A percentile compares a stretch with the other conserved stretches of the same genome.
Evolutionary conservation across 768 basidiomycete genomes (phyloP).

Genomic region (Phylloporus sp.): DNA sequence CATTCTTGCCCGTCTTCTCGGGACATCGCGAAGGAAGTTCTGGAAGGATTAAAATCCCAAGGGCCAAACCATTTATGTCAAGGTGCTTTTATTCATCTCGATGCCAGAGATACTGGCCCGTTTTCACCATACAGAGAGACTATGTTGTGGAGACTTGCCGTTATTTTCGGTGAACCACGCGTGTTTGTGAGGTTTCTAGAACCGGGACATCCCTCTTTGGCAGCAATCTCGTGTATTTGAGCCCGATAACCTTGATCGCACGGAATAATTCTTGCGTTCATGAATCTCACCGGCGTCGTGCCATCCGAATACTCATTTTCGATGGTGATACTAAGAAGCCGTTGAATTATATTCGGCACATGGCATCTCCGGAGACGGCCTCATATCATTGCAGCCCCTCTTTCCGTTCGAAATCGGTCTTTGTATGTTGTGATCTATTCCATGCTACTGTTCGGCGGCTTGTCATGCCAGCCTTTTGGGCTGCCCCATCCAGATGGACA

Average conservation of each 20-base stretch:
- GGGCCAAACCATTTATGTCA: too few species aligned
- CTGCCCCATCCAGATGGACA: background rate
- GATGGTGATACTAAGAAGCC: slow-evolving; percentile 2
- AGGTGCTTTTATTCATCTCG: background rate
- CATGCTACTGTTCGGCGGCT: background rate
- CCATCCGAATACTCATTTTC: slow-evolving; percentile 6
- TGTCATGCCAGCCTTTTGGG: background rate
- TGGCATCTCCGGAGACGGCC: slow-evolving; percentile 6
- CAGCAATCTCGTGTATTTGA: background rate
- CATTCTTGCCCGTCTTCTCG: background rate
- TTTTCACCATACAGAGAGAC: background rate
- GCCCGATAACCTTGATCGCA: background rate
- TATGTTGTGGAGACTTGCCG: background rate
- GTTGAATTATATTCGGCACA: slow-evolving; percentile 1
- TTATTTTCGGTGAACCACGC: background rate
- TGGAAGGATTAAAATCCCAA: too few species aligned
- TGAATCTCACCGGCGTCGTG: slow-evolving; percentile 4
- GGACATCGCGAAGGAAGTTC: too few species aligned
- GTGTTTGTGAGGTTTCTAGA: too few species aligned
- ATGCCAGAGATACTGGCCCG: background rate
- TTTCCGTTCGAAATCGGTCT: background rate
- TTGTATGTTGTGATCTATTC: background rate
- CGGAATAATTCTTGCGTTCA: background rate
- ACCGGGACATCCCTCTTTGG: too few species aligned
- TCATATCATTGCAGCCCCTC: background rate